Conservation (phyloP, 257 asterid genomes). For the Solanum appendiculatum region DNA sequence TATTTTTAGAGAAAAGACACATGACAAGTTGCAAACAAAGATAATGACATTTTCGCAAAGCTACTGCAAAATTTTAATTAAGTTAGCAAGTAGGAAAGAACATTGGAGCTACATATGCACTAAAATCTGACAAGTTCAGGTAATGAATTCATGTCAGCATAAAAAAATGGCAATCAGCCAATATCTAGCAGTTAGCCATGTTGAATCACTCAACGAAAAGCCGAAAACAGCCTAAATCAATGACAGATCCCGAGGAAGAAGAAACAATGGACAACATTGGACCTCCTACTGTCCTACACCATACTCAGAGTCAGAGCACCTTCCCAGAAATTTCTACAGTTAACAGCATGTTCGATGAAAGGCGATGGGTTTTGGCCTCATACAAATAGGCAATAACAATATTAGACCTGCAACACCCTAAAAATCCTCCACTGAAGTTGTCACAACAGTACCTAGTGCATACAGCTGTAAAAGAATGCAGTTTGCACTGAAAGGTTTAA, state of each 20-base stretch:
- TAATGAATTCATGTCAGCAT: not conserved
- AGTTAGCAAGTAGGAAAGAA: not conserved
- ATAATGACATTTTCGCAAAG: not conserved
- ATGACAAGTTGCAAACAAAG: not conserved
- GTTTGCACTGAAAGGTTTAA: not conserved
- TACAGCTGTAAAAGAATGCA: not conserved
- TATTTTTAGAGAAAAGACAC: not conserved
- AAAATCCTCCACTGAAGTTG: not conserved
- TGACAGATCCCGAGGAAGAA: not conserved
- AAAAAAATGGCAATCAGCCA: not conserved
- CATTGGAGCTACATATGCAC: not conserved
- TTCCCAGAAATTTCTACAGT: not conserved
- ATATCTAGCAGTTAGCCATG: not conserved
- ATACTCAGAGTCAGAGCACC: not conserved
- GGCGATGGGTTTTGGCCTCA: not conserved
- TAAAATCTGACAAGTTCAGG: not conserved
- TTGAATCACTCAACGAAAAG: not conserved
- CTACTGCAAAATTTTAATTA: not conserved
- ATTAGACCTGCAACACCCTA: not conserved
- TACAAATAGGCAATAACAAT: not conserved
- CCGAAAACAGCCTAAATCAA: not conserved
- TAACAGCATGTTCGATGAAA: not conserved
- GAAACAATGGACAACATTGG: not conserved
- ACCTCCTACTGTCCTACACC: not conserved
- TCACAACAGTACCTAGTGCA: not conserved